Base-by-base conservation (phyloP, 1,284 basidiomycete genomes). In the Earliella scabrosa region DNA sequence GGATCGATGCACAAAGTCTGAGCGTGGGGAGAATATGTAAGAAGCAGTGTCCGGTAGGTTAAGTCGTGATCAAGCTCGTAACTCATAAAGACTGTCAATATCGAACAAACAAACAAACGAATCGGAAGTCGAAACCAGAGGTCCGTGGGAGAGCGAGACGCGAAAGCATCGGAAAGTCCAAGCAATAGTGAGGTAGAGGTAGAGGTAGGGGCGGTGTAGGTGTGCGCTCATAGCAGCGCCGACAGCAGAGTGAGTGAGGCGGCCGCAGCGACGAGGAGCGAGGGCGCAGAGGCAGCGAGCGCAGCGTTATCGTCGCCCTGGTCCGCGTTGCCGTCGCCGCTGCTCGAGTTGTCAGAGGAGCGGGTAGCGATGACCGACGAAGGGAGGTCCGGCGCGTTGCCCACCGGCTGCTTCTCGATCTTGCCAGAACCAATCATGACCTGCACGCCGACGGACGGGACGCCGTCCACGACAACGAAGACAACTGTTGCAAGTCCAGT, bases 381-480 rank as follows among this genome's bases (percentile, higher is more conserved):
- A 3, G 82, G 82, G 2, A 86, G 73, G 3, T 65, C 59, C 0
- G 66, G 68, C 16, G 66, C 68, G 0, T 69, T 56, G 2, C 52
- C 41, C 6, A 72, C 67, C 0, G 72, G 66, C 71, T 93, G 92
- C 11, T 67, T 71, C 9, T 82, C 92, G 45, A 95, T 77, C 55
- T 81, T 68, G n/a, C 92, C 92, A 50, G 83, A 85, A 36, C 93
- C 93, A 50, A 91, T 77, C 82, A 85, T 93, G 58, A 95, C 80
- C 71, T 82, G 85, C 4, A 78, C 70, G 5, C 89, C 92, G 35
- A 88, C 75, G 11, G 85, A 88, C 4, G 92, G 93, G 3, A 94
- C 82, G 45, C 90, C 92, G 60, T 91, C 83, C 51, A 93, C 84
- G 44, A 93, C 88, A 52, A 93, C 86, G 68, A 92, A 95, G 46